Evolutionary conservation across 2,329 filamentous ascomycete species (phyloP), one percentile per base, ranked within the genome.

Genomic region (Aspergillus tanneri): DNA sequence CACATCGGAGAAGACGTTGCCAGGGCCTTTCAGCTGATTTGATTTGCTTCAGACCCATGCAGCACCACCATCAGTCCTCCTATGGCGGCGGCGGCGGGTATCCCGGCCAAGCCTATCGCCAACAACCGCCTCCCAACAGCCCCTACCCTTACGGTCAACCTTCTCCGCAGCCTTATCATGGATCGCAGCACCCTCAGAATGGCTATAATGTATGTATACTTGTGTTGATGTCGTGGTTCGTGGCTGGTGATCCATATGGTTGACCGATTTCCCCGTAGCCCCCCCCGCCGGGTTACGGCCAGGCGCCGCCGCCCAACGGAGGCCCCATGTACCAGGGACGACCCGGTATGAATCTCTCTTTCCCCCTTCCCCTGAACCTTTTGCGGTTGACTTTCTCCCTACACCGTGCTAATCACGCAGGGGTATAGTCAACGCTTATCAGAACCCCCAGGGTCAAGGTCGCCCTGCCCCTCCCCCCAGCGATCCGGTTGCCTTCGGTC

Each of bases 401-500:
- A 14, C 28, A 18, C 16, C 16, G 30, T 18, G 30, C 30, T 34
- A 34, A 22, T 18, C 25, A 25, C 32, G 16, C 22, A 21, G 19
- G 43, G 40, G 43, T 32, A 18, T 19, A 19, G 25, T 19, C 40
- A 18, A 46, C 16, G 8, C 7, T 50, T 76, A 75, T 62, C 73
- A 77, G 45, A 81, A 82, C 63, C 72, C 76, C 40, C 83, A 82
- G 68, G 69, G 71, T 47, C 79, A 84, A 49, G 80, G 79, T 57
- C 81, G 74, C 7, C 87, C 88, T 42, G 78, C 84, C 2, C 81
- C 85, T 43, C 88, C 88, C 6, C 86, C 87, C 14, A 67, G 77
- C 48, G 74, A 79, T 45, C 78, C 85, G 54, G 87, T 91, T 66
- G 76, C 80, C 53, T 93, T 93, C 63, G 88, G 90, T 47, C 78